Conservation (phyloP, 148 eudicot genomes). For the Suaeda aralocaspica region DNA sequence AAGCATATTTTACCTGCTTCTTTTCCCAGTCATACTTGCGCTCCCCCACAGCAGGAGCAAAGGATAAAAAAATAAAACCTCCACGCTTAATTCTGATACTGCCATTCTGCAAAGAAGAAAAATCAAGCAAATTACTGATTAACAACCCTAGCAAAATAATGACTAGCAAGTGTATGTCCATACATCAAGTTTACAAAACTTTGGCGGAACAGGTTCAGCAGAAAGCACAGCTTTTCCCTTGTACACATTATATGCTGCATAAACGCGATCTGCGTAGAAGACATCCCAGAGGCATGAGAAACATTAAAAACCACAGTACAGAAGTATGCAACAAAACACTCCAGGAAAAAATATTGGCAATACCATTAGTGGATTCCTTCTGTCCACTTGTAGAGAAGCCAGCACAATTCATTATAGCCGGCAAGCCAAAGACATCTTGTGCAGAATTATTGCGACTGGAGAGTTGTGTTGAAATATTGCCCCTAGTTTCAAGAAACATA, state of each 20-base stretch:
- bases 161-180: slow-evolving; percentile 16
- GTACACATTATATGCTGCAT: slow-evolving; percentile 58
- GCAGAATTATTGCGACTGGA: not conserved
- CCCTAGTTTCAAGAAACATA: slow-evolving; percentile 9
- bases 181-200: slow-evolving; percentile 55
- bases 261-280: slow-evolving; percentile 32
- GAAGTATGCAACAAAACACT: not conserved
- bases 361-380: slow-evolving; percentile 38
- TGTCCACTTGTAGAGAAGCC: slow-evolving; percentile 48
- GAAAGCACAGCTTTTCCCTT: slow-evolving; percentile 93
- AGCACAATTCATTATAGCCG: slow-evolving; percentile 30
- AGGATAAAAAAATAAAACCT: slow-evolving; percentile 64
- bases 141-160: not conserved
- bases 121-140: slow-evolving; percentile 7
- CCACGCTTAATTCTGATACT: slow-evolving; percentile 56
- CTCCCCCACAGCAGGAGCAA: slow-evolving; percentile 77
- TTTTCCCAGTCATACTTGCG: slow-evolving; percentile 95
- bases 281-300: slow-evolving; percentile 24
- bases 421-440: slow-evolving; percentile 22
- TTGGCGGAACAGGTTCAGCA: slow-evolving; percentile 63
- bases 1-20: slow-evolving; percentile 60
- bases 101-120: slow-evolving; percentile 52
- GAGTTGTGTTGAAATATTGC: slow-evolving; percentile 9
- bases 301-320: not conserved
- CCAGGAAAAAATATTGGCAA: not conserved